Conservation (phyloP, 768 basidiomycete species). For the Suillus occidentalis region DNA sequence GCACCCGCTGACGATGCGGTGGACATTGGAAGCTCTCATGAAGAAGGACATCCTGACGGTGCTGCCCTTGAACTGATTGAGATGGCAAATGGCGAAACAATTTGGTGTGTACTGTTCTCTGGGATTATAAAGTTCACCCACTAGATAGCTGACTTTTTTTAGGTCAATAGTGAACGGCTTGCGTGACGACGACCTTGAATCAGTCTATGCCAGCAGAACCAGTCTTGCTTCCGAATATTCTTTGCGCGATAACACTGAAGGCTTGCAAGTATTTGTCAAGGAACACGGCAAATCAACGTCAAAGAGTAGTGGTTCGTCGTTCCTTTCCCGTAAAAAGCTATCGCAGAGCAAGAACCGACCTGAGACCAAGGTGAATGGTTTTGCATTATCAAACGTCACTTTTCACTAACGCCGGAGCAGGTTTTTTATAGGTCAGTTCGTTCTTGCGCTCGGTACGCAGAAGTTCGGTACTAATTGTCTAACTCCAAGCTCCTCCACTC, state of each 20-base stretch:
- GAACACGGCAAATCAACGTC: constrained; percentile 70
- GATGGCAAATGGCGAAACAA: constrained; percentile 83
- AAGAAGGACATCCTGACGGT: constrained; percentile 38
- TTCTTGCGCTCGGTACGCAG: constrained; percentile 5
- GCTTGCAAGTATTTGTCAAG: constrained; percentile 73
- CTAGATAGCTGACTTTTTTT: constrained; percentile 6
- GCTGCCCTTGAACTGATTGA: constrained; percentile 79
- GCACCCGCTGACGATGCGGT: constrained; percentile 36
- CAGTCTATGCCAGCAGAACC: constrained; percentile 60
- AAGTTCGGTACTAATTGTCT: constrained; percentile 60
- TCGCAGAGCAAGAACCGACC: constrained; percentile 60
- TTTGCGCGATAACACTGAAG: constrained; percentile 42
- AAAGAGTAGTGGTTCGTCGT: constrained; percentile 59
- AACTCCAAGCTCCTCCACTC: constrained; percentile 57
- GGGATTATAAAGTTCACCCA: background rate
- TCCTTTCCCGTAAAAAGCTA: constrained; percentile 60
- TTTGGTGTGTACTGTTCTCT: constrained; percentile 58
- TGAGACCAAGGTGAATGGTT: constrained; percentile 73
- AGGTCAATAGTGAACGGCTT: constrained; percentile 84
- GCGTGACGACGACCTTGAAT: constrained; percentile 74
- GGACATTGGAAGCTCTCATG: constrained; percentile 23
- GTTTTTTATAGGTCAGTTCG: constrained; percentile 27
- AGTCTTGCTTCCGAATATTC: constrained; percentile 81
- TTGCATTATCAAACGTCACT: constrained; percentile 8
- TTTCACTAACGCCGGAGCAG: constrained; percentile 12